phyloP scores from a whole-genome alignment of 2,329 filamentous ascomycete genomes.

The Penicillium polonicum region DNA sequence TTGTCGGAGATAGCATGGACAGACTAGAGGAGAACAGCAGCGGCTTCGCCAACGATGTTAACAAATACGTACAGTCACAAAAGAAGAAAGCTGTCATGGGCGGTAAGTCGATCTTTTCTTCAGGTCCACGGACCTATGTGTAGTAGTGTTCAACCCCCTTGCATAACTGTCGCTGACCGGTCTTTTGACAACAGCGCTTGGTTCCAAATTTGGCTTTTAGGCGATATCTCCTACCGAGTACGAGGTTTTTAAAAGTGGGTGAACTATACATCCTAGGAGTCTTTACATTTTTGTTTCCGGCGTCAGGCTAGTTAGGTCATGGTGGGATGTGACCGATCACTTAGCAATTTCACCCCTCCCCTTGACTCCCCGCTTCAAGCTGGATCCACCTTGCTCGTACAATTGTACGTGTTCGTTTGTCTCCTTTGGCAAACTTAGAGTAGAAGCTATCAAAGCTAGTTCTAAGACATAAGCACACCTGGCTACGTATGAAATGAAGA shows the following conservation, averaged over 20 bases:
- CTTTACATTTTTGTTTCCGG: background rate
- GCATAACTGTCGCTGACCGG: conserved; percentile 22
- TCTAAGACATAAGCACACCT: background rate
- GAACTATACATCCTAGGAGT: background rate
- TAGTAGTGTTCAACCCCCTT: conserved; percentile 13
- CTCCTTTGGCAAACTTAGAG: background rate
- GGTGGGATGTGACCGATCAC: background rate
- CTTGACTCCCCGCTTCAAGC: background rate
- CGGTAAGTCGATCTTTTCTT: conserved; percentile 36
- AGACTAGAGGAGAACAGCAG: conserved; percentile 75
- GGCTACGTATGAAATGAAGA: background rate
- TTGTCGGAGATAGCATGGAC: conserved; percentile 83
- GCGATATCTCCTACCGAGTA: background rate
- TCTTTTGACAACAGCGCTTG: conserved; percentile 32
- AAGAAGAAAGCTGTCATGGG: conserved; percentile 82
- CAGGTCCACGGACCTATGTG: background rate
- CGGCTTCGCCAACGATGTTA: conserved; percentile 83
- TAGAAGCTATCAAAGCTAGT: background rate
- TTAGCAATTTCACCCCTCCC: background rate
- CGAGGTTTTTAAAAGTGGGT: background rate
- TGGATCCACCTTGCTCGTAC: background rate
- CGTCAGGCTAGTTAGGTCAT: background rate
- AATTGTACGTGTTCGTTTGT: background rate
- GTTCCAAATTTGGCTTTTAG: conserved; percentile 46
- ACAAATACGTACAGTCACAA: conserved; percentile 81